A percentile compares a stretch with the other conserved stretches of the same genome.
phyloP scores from a whole-genome alignment of 2,329 filamentous ascomycete species.

The Xylariales sp. region DNA sequence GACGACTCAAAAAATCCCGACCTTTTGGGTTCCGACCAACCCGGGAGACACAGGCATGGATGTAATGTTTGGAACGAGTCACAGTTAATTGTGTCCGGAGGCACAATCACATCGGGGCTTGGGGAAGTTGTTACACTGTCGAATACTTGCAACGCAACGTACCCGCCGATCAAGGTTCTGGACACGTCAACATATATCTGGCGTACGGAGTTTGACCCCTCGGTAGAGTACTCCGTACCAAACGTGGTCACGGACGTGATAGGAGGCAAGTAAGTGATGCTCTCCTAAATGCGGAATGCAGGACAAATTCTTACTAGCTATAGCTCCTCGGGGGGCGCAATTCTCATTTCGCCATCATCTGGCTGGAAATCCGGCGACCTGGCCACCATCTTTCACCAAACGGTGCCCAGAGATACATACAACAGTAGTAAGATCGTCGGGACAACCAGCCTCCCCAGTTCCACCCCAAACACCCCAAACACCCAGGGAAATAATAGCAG shows the following conservation, averaged over 20 bases:
- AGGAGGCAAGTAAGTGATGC: constrained; percentile 36
- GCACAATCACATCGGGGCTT: constrained; percentile 20
- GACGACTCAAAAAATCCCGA: constrained; percentile 37
- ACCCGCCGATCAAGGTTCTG: constrained; percentile 37
- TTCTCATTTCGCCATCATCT: too few relatives aligned
- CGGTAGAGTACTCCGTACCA: constrained; percentile 33
- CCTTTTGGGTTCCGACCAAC: constrained; percentile 22
- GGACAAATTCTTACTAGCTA: too few relatives aligned
- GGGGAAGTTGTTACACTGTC: background rate
- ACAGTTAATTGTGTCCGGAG: constrained; percentile 35
- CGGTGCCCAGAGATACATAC: too few relatives aligned
- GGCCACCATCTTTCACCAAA: too few relatives aligned
- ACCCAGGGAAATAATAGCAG: too few relatives aligned
- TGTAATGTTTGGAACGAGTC: constrained; percentile 39
- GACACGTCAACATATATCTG: constrained; percentile 39
- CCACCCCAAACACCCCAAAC: too few relatives aligned
- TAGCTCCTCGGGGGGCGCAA: too few relatives aligned
- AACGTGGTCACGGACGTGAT: constrained; percentile 34
- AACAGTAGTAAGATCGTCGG: too few relatives aligned
- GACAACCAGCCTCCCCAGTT: too few relatives aligned
- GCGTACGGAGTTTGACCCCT: constrained; percentile 34
- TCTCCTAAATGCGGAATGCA: background rate
- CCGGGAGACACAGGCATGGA: constrained; percentile 29
- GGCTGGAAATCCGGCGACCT: too few relatives aligned
- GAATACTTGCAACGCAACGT: constrained; percentile 30